Evolutionary conservation across 176 grass and related monocot species (phyloP).

Genomic region (Avena sativa): DNA sequence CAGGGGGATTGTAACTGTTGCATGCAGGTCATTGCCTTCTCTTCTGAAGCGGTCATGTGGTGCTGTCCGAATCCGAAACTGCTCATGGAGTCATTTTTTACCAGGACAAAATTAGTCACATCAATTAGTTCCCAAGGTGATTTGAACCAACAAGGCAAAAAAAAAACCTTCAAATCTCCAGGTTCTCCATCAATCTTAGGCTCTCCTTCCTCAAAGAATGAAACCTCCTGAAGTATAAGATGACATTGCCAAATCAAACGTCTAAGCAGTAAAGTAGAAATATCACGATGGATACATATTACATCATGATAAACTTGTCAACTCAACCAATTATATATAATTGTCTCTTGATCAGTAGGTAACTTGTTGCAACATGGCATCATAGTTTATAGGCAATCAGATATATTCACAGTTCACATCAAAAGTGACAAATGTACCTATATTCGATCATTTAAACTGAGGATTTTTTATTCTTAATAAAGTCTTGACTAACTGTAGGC

Average conservation of each 20-base stretch:
- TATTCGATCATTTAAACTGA: not conserved
- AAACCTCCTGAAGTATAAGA: conserved; percentile 71
- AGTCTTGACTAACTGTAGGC: not conserved
- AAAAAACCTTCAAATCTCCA: conserved; percentile 91
- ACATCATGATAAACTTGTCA: not conserved
- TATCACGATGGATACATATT: not conserved
- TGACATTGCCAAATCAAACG: not conserved
- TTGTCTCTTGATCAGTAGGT: not conserved
- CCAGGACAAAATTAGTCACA: conserved; percentile 38
- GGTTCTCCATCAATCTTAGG: conserved; percentile 96
- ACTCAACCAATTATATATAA: not conserved
- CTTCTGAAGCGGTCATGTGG: conserved; percentile 81
- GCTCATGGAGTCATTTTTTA: conserved; percentile 49
- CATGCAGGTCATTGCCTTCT: conserved; percentile 92
- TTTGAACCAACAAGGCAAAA: not conserved
- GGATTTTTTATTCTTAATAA: not conserved
- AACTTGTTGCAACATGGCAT: not conserved
- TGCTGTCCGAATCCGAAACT: conserved; percentile 92
- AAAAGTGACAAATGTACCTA: not conserved
- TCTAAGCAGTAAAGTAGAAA: conserved; percentile 1
- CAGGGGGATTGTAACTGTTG: conserved; percentile 83
- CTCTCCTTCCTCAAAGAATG: conserved; percentile 97
- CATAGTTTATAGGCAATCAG: not conserved
- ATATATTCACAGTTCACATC: conserved; percentile 1
- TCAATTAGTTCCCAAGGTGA: not conserved